Evolutionary conservation across 225 moss, liverwort and hornwort species (phyloP), one percentile per base, ranked within the genome.

Genomic region (Bryum argenteum): DNA sequence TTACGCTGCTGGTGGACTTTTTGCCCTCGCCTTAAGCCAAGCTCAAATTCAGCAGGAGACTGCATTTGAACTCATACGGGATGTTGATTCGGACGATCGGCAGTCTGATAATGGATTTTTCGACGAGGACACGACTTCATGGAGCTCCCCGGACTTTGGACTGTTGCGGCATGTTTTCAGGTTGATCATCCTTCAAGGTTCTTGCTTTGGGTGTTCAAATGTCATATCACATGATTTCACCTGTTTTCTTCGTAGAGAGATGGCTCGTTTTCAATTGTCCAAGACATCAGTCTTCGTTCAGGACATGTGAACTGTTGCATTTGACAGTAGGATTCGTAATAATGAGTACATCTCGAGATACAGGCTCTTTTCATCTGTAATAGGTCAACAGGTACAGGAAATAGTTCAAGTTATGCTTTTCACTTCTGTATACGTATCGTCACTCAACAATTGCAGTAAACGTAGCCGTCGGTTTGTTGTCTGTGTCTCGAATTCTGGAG

Each of bases 1-100:
- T 28, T 96, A 96, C 72, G 96, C 90, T 61, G 93, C 91, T 67
- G 96, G 91, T 71, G 96, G 91, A 14, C 83, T 96, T 58, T 83
- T 94, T 23, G 90, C 97, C 21, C 73, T 97, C 22, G 97, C 97
- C 17, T 73, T 97, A 7, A 89, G 80, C 67, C 93, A 90, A 78
- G 88, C 90, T 70, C 97, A 97, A 80, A 76, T 85, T 75, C 92
- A 92, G 61, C 84, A 87, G 70, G 84, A 78, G 20, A 67, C 69
- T 39, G 76, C 77, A 37, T 77, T 77, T 77, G 81, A 77, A 74
- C 26, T 82, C 56, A 72, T 81, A 28, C 70, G 69, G 40, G 52
- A 72, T 50, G 38, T 76, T 62, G 66, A 74, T 48, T 69, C 72
- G 50, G 75, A 71, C 28, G 74, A 82, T 51, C 65, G 69, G 48